phyloP scores from a whole-genome alignment of 345 rosid species.

The Bruguiera gymnorhiza region DNA sequence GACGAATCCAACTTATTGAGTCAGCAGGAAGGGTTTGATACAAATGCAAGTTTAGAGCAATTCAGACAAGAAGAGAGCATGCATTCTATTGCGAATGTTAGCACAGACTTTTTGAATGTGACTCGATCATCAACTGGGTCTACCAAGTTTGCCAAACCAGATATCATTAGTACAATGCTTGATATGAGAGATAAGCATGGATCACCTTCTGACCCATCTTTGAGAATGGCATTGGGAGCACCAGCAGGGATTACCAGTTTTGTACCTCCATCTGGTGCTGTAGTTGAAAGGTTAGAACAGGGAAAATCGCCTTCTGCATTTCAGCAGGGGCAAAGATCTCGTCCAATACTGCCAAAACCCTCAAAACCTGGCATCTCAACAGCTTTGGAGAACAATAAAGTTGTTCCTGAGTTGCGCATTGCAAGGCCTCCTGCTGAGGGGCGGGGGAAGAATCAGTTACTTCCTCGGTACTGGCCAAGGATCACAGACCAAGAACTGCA shows the following conservation, averaged over 20 bases:
- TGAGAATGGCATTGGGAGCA: slow-evolving; percentile 53
- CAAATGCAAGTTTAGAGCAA: slow-evolving; percentile 31
- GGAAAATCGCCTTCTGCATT: slow-evolving; percentile 35
- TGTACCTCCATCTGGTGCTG: slow-evolving; percentile 36
- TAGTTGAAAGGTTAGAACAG: slow-evolving; percentile 47
- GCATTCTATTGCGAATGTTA: slow-evolving; percentile 35
- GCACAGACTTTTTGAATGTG: slow-evolving; percentile 29
- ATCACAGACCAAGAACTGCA: slow-evolving; percentile 91
- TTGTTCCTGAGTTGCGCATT: slow-evolving; percentile 45
- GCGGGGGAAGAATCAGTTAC: slow-evolving; percentile 75
- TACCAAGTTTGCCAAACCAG: slow-evolving; percentile 32
- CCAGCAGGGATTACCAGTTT: slow-evolving; percentile 38
- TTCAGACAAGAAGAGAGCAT: slow-evolving; percentile 43
- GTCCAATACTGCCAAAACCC: slow-evolving; percentile 54
- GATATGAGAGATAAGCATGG: slow-evolving; percentile 51
- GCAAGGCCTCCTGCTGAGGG: slow-evolving; percentile 89
- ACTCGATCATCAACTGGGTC: slow-evolving; percentile 23
- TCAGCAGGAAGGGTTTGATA: slow-evolving; percentile 41
- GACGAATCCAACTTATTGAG: slow-evolving; percentile 42
- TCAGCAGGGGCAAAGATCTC: slow-evolving; percentile 49
- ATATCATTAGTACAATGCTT: slow-evolving; percentile 36
- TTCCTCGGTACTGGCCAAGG: slow-evolving; percentile 96
- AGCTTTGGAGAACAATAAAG: slow-evolving; percentile 47
- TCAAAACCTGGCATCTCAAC: slow-evolving; percentile 36
- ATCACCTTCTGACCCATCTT: slow-evolving; percentile 55